Percentiles rank a stretch among this genome's conserved stretches.
These are phyloP conservation scores for Arabidopsis hybrid DNA, from an alignment of 441 rosid species.

Conservation along the genomic window DNA sequence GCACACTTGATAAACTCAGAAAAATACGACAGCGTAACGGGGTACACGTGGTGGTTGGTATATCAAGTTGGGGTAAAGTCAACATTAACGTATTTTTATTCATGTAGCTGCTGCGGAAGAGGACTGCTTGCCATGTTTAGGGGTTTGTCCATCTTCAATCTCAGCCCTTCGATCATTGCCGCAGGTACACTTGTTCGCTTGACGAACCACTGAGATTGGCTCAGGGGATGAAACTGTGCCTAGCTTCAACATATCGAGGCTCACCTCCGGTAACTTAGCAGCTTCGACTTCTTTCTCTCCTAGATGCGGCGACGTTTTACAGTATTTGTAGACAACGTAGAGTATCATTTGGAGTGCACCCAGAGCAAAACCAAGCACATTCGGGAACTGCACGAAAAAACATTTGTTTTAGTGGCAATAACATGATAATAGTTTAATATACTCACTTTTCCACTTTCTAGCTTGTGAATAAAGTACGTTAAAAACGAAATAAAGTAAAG, in stretches of 20 bases:
- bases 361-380: conserved; percentile 57
- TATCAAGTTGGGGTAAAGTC: conserved; percentile 41
- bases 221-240: conserved; percentile 39
- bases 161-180: conserved; percentile 41
- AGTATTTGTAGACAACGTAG: conserved; percentile 50
- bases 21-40: conserved; percentile 38
- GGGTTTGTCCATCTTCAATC: conserved; percentile 25
- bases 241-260: conserved; percentile 45
- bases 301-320: conserved; percentile 48
- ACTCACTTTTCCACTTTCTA: conserved; percentile 21
- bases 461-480: conserved; percentile 29
- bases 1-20: conserved; percentile 48
- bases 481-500: conserved; percentile 22
- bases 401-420: neutral
- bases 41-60: conserved; percentile 38
- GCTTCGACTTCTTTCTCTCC: conserved; percentile 49
- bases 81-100: conserved; percentile 18
- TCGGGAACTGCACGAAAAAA: conserved; percentile 52
- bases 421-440: conserved; percentile 18
- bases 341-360: conserved; percentile 64
- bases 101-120: conserved; percentile 39
- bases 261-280: conserved; percentile 43
- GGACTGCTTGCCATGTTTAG: conserved; percentile 42
- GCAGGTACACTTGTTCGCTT: conserved; percentile 41
- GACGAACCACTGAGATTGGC: conserved; percentile 31